These are phyloP conservation scores for Aspergillus candidus DNA, from an alignment of 2,329 filamentous ascomycete genomes.

Conservation along the genomic window DNA sequence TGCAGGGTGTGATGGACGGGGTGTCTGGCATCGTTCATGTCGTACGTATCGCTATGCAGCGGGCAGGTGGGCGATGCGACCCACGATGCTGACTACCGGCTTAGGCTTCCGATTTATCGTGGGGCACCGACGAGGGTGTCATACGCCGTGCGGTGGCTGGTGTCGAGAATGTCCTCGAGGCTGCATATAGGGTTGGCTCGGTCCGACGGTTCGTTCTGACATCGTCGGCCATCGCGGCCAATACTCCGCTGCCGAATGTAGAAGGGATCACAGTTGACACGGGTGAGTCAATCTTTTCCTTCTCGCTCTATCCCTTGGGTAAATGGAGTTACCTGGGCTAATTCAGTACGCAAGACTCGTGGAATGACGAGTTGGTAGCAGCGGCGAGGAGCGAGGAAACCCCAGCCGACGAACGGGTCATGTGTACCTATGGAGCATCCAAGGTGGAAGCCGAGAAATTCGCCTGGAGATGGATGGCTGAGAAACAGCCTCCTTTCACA, in stretches of 20 bases:
- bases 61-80: no score
- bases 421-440: constrained; percentile 29
- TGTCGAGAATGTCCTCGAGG: constrained; percentile 10
- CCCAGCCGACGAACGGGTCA: neutral
- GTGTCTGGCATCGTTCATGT: constrained; percentile 22
- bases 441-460: constrained; percentile 45
- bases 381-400: constrained; percentile 5
- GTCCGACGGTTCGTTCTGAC: constrained; percentile 15
- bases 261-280: constrained; percentile 7
- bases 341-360: constrained; percentile 7
- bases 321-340: neutral
- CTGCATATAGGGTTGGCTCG: constrained; percentile 2
- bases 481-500: constrained; percentile 40
- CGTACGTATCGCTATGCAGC: constrained; percentile 3
- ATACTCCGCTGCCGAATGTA: constrained; percentile 1
- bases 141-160: no score
- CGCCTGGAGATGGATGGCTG: constrained; percentile 43
- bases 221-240: constrained; percentile 14
- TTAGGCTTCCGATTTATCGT: constrained; percentile 18
- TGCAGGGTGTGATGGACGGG: constrained; percentile 38
- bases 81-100: no score
- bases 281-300: constrained; percentile 5
- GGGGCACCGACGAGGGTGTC: constrained; percentile 25
- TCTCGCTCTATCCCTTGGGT: neutral
- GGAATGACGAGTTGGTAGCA: constrained; percentile 6